Evolutionary conservation across 805 yeast species (phyloP).

Genomic region (Starmerella riodocensis): DNA sequence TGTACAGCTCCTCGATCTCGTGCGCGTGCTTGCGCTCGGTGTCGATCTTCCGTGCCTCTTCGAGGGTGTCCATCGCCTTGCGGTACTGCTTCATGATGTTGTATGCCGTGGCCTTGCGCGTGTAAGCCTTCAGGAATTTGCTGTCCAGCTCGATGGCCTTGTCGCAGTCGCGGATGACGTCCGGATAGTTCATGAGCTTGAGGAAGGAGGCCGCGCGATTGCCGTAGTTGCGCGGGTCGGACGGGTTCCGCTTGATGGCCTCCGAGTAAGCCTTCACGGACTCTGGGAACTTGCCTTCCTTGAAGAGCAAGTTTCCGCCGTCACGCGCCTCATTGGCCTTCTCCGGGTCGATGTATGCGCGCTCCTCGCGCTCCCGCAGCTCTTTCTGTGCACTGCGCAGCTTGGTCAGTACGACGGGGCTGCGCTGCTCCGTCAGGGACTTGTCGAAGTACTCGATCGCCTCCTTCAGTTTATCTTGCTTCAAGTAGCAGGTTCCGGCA

Average conservation of each 20-base stretch:
- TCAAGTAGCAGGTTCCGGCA: constrained; percentile 69
- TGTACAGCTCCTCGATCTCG: constrained; percentile 73
- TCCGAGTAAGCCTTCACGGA: constrained; percentile 92
- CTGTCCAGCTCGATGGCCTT: constrained; percentile 82
- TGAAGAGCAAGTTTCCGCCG: constrained; percentile 78
- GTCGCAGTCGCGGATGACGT: constrained; percentile 86
- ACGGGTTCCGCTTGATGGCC: constrained; percentile 94
- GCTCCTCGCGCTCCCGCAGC: constrained; percentile 62
- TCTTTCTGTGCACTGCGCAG: constrained; percentile 79
- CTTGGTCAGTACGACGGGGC: constrained; percentile 81
- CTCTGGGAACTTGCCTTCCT: constrained; percentile 88
- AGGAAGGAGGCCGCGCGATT: constrained; percentile 96
- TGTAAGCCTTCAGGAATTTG: constrained; percentile 79
- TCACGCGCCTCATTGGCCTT: constrained; percentile 93
- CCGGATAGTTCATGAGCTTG: constrained; percentile 93
- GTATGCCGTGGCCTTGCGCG: constrained; percentile 91
- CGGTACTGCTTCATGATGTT: constrained; percentile 80
- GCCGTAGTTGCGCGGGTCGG: constrained; percentile 90
- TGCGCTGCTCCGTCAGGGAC: constrained; percentile 92
- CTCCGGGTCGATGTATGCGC: constrained; percentile 72
- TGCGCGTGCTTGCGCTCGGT: constrained; percentile 41
- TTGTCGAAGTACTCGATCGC: constrained; percentile 76
- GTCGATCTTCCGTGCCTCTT: constrained; percentile 66
- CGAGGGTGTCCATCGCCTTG: constrained; percentile 67
- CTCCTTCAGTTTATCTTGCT: constrained; percentile 53